A percentile compares a stretch with the other conserved stretches of the same genome.
Conservation (phyloP, 257 asterid species). For the Solanum tarapatanum region DNA sequence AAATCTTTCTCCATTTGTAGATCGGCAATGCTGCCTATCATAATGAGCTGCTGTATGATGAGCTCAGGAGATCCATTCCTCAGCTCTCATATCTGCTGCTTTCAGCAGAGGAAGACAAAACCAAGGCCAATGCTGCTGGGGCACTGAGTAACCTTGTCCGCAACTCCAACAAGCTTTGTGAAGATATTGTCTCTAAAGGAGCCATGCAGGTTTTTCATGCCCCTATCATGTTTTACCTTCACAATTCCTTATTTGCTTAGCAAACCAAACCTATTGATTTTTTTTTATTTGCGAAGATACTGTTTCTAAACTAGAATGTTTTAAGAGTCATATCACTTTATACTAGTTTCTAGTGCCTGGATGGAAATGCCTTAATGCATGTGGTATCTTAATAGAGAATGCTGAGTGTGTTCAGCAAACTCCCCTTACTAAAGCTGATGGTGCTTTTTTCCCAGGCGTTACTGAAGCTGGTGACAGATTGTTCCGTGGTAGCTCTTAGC, state of each 20-base stretch:
- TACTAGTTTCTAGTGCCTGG: neutral
- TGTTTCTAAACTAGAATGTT: neutral
- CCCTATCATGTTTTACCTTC: neutral
- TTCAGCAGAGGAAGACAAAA: slow-evolving; percentile 88
- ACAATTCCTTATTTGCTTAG: neutral
- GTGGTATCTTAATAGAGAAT: neutral
- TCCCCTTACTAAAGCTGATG: neutral
- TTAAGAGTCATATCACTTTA: neutral
- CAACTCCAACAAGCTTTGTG: slow-evolving; percentile 87
- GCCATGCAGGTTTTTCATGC: slow-evolving; percentile 69
- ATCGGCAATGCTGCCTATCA: slow-evolving; percentile 99
- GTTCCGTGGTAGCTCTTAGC: slow-evolving; percentile 60
- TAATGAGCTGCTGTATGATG: slow-evolving; percentile 73
- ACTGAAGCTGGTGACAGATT: slow-evolving; percentile 75
- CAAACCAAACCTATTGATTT: neutral
- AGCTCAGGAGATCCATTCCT: slow-evolving; percentile 82
- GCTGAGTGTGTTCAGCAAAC: neutral
- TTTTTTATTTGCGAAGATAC: neutral
- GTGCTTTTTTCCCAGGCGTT: slow-evolving; percentile 51
- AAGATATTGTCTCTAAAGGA: slow-evolving; percentile 84
- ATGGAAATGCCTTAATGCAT: neutral
- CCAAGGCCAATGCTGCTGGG: slow-evolving; percentile 98
- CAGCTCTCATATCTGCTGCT: slow-evolving; percentile 65
- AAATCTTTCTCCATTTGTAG: slow-evolving; percentile 25
- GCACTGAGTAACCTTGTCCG: slow-evolving; percentile 96